Conservation (phyloP, 495 filamentous ascomycete species). For the Penicillium argentinense region DNA sequence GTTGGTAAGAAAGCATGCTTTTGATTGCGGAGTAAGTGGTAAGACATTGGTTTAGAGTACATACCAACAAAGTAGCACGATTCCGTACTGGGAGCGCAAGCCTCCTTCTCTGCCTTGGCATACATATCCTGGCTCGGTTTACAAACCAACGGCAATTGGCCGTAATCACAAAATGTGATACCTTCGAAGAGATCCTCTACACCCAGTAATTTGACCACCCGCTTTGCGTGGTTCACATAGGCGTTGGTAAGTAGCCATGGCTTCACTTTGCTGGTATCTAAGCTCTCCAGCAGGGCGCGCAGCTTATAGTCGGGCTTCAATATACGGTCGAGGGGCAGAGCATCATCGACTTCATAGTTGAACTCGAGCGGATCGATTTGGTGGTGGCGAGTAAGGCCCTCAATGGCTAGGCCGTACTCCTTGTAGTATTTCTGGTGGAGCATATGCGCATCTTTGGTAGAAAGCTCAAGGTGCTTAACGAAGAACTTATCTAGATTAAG, state of each 20-base stretch:
- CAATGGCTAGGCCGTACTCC: slow-evolving; percentile 94
- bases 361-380: slow-evolving; percentile 94
- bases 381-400: slow-evolving; percentile 90
- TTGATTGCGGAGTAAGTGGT: too few species aligned
- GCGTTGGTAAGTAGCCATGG: slow-evolving; percentile 97
- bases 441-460: slow-evolving; percentile 68
- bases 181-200: slow-evolving; percentile 91
- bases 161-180: slow-evolving; percentile 90
- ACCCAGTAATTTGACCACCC: slow-evolving; percentile 77
- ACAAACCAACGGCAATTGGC: slow-evolving; percentile 63
- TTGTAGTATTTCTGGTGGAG: slow-evolving; percentile 91
- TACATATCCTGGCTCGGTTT: slow-evolving; percentile 87
- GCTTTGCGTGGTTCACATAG: slow-evolving; percentile 80
- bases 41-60: too few species aligned
- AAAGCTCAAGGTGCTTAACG: slow-evolving; percentile 70
- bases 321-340: slow-evolving; percentile 81
- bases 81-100: slow-evolving; percentile 53
- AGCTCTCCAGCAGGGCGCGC: slow-evolving; percentile 71
- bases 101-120: slow-evolving; percentile 69
- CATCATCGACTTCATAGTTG: slow-evolving; percentile 93
- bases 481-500: slow-evolving; percentile 69
- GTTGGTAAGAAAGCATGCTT: background rate
- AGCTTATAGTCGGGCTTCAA: slow-evolving; percentile 75
- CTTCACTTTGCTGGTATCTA: slow-evolving; percentile 77
- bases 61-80: slow-evolving; percentile 86